Percentiles rank a stretch among this genome's conserved stretches.
Conservation (phyloP, 441 rosid genomes). For the Brassica balearica region DNA sequence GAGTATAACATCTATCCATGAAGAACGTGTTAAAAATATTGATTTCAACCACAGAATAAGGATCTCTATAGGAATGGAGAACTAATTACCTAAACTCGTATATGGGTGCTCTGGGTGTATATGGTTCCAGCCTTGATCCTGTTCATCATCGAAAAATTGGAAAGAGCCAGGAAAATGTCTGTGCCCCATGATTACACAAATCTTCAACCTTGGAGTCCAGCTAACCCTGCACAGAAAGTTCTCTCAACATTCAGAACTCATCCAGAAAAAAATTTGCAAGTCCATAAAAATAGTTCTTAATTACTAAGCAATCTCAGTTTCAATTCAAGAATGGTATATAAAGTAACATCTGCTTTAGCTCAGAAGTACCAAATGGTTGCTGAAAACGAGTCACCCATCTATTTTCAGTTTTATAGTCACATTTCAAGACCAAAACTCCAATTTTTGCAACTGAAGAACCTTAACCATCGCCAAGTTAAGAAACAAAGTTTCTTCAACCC, state of each 20-base stretch:
- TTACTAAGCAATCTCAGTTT: slow-evolving; percentile 10
- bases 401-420: too few relatives aligned
- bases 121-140: slow-evolving; percentile 72
- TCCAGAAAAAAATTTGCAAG: slow-evolving; percentile 20
- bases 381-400: too few relatives aligned
- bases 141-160: slow-evolving; percentile 64
- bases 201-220: slow-evolving; percentile 33
- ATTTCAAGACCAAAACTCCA: too few relatives aligned
- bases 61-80: slow-evolving; percentile 16
- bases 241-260: slow-evolving; percentile 32
- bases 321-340: slow-evolving; percentile 4
- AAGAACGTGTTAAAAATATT: too few relatives aligned
- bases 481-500: too few relatives aligned
- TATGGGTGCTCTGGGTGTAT: slow-evolving; percentile 65
- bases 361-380: too few relatives aligned
- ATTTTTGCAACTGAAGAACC: too few relatives aligned
- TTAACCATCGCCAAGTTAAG: too few relatives aligned
- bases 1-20: too few relatives aligned
- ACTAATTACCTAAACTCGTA: slow-evolving; percentile 55
- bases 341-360: not conserved
- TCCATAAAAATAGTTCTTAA: not conserved
- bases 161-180: slow-evolving; percentile 61
- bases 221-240: slow-evolving; percentile 53
- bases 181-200: slow-evolving; percentile 61
- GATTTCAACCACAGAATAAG: not conserved